Percentiles rank a stretch among this genome's conserved stretches.
These are phyloP conservation scores for Plasmopara viticola DNA, from an alignment of 352 stramenopile genomes.

Conservation along the genomic window DNA sequence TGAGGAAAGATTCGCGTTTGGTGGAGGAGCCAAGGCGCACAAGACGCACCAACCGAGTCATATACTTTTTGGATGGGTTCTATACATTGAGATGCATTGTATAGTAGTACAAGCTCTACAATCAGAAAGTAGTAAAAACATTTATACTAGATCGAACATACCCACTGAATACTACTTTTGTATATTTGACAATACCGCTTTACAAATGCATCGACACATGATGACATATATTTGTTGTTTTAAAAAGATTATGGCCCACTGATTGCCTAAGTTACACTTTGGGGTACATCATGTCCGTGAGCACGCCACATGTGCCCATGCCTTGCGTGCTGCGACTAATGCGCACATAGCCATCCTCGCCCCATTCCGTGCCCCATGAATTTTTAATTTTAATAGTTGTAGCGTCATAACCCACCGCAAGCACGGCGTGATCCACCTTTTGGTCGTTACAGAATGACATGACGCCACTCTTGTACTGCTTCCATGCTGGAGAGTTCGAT, in stretches of 20 bases:
- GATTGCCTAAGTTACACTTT: conserved; percentile 19
- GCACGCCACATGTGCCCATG: conserved; percentile 50
- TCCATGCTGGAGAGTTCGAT: conserved; percentile 91
- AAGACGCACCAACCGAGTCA: too few species aligned
- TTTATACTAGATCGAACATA: too few species aligned
- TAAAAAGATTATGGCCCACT: too few species aligned
- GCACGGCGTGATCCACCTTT: conserved; percentile 94
- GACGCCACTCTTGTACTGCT: conserved; percentile 95
- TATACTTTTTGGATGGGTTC: too few species aligned
- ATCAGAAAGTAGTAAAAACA: too few species aligned
- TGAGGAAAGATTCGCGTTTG: conserved; percentile 1
- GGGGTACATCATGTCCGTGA: conserved; percentile 48
- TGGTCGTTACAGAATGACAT: conserved; percentile 61
- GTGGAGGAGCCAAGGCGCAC: conserved; percentile 6
- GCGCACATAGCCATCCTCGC: conserved; percentile 91
- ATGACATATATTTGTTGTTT: neutral
- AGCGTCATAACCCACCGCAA: conserved; percentile 92
- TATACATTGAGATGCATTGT: too few species aligned
- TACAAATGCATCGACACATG: too few species aligned
- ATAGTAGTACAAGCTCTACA: too few species aligned
- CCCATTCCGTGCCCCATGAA: conserved; percentile 95
- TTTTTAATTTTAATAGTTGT: conserved; percentile 95
- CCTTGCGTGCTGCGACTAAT: conserved; percentile 69
- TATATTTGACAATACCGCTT: neutral
- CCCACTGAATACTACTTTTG: neutral